Base-by-base conservation (phyloP, 371 early-diverging fungal genomes). In the Basidiobolus meristosporus region DNA sequence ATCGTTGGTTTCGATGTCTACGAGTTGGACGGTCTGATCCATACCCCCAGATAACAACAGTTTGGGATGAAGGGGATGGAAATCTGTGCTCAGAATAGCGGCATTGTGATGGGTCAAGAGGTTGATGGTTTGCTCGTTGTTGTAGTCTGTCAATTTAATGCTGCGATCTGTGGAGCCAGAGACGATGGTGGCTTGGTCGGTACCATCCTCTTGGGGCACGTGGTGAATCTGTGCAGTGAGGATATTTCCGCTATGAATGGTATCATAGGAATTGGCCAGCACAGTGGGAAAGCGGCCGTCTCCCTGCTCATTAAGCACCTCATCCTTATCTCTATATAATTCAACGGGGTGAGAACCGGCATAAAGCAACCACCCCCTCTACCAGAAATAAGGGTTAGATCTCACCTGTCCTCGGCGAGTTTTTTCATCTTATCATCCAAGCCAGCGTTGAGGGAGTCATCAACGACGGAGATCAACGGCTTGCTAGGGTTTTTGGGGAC, bases 41-140 rank as follows among this genome's bases (percentile, higher is more conserved):
- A 86, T 82, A 10, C 77, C 65, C 0, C 68, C 63, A 0, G 73
- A 70, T 21, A 74, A 41, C 59, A 78, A 54, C n/a, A 73, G 34
- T 30, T 60, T 51, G 3, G 68, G 52, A 16, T 52, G 40, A 4
- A 31, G 30, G 5, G 81, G 86, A 50, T 80, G 77, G 34, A 73
- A 64, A 30, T 71, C 72, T 18, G 76, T 59, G 30, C 68, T 65
- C 10, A 85, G 62, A 1, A 69, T 61, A 16, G 73, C 67, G 4
- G 72, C 77, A 17, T 60, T 53, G 35, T 72, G 76, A 32, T 70
- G 70, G 5, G 56, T 56, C 10, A 64, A 57, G 12, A 52, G 58
- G 14, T 47, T 50, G 17, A 57, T 47, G 9, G 56, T 38, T 21
- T 56, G 46, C 1, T 54, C 57, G 1, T 44, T 44, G n/a, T 57